These are phyloP conservation scores for Leishmania mexicana DNA, from an alignment of 208 protist genomes.

Conservation along the genomic window DNA sequence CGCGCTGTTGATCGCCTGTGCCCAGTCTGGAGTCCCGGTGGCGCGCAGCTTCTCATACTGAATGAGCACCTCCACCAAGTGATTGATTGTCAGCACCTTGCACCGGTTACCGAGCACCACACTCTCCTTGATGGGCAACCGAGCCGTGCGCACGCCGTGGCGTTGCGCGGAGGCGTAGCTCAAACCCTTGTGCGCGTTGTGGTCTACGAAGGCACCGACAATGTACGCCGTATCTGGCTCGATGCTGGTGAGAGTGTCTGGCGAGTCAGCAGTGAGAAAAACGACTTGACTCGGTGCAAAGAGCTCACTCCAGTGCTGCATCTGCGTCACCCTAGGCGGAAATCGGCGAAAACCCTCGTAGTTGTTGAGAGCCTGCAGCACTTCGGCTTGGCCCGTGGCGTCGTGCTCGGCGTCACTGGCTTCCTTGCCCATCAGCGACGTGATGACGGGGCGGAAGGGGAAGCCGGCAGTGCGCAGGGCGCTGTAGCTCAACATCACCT, in stretches of 20 bases:
- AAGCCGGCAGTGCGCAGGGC: conserved; percentile 65
- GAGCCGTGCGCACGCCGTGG: conserved; percentile 74
- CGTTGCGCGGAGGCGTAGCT: conserved; percentile 50
- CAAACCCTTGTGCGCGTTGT: conserved; percentile 85
- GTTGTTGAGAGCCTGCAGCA: conserved; percentile 39
- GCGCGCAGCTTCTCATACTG: conserved; percentile 38
- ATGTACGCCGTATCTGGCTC: conserved; percentile 72
- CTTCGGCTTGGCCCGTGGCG: conserved; percentile 31
- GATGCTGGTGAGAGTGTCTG: conserved; percentile 59
- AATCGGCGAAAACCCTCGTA: conserved; percentile 80
- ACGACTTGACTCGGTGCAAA: conserved; percentile 53
- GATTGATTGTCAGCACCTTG: conserved; percentile 92
- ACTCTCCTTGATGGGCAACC: conserved; percentile 76
- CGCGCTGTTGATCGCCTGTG: conserved; percentile 52
- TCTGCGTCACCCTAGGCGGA: conserved; percentile 37
- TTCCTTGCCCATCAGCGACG: conserved; percentile 59
- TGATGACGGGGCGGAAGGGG: conserved; percentile 76
- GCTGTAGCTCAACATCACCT: conserved; percentile 90
- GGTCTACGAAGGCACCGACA: conserved; percentile 90
- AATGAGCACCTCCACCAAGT: conserved; percentile 81
- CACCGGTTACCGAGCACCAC: conserved; percentile 86
- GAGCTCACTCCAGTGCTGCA: conserved; percentile 70
- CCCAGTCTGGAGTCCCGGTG: conserved; percentile 52
- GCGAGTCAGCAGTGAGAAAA: conserved; percentile 81
- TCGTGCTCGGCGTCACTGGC: conserved; percentile 26